Evolutionary conservation across 23 red algal genomes (phyloP).

Genomic region (Gracilaria gracilis): DNA sequence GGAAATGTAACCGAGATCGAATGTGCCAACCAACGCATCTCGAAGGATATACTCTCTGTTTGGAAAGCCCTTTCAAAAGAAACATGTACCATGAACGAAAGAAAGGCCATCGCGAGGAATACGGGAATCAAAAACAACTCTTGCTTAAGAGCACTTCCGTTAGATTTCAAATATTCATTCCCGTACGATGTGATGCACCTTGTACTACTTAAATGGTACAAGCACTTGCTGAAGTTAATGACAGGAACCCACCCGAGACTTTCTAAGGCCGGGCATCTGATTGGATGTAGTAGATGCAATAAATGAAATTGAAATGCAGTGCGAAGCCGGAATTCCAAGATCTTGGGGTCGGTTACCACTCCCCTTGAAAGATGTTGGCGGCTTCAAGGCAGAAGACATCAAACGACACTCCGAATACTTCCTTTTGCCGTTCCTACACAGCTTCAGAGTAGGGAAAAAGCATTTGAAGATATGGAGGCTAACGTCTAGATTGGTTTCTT

Average conservation of each 20-base stretch:
- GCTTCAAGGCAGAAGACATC: constrained; percentile 16
- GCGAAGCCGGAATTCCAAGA: not conserved
- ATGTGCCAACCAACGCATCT: no score
- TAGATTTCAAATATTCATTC: not conserved
- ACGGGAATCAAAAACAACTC: not conserved
- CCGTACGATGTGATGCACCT: constrained; percentile 28
- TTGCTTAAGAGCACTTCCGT: not conserved
- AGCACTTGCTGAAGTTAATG: not conserved
- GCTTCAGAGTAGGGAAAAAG: not conserved
- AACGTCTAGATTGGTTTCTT: not conserved
- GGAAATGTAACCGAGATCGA: not conserved
- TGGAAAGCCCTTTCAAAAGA: not conserved
- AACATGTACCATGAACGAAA: not conserved
- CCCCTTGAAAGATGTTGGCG: not conserved
- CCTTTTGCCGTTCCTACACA: not conserved
- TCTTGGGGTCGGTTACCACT: not conserved
- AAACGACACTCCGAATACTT: not conserved
- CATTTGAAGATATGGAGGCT: not conserved
- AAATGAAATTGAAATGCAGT: not conserved
- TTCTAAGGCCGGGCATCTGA: not conserved
- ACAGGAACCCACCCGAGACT: not conserved
- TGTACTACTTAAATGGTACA: not conserved
- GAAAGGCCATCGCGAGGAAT: not conserved
- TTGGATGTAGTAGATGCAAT: not conserved
- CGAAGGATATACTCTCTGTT: not conserved